These are phyloP conservation scores for Rhizopogon roseolus DNA, from an alignment of 768 basidiomycete genomes.

Conservation along the genomic window DNA sequence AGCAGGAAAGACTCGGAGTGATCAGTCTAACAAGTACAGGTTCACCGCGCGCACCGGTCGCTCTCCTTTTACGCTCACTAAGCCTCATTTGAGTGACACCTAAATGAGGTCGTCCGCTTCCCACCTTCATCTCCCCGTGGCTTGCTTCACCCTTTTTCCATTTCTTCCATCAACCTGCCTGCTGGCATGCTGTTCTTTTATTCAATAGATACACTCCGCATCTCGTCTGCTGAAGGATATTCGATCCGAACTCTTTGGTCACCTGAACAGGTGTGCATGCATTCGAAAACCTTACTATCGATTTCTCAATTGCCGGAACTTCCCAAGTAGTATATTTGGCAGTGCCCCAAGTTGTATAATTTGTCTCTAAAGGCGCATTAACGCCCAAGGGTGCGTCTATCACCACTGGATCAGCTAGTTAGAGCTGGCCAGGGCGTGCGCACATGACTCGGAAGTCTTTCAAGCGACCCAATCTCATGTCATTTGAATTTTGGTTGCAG, in stretches of 20 bases:
- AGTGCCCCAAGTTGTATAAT: background rate
- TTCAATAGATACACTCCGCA: background rate
- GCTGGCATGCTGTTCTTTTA: background rate
- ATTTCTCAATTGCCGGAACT: background rate
- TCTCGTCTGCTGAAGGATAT: background rate
- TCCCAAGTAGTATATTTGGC: no score
- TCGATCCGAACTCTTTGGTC: background rate
- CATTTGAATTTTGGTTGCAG: conserved; percentile 9
- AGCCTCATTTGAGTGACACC: conserved; percentile 7
- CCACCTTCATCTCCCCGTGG: conserved; percentile 13
- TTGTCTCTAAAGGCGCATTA: conserved; percentile 20
- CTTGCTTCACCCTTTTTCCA: background rate
- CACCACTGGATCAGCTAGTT: conserved; percentile 1
- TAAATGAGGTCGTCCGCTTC: conserved; percentile 19
- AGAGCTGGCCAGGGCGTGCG: no score
- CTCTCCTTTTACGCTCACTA: conserved; percentile 18
- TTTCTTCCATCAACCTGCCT: background rate
- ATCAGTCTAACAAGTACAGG: background rate
- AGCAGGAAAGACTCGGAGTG: conserved; percentile 9
- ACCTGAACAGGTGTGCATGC: background rate
- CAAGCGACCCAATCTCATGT: no score
- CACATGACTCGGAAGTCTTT: background rate
- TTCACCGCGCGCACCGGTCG: conserved; percentile 3
- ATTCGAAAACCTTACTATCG: background rate
- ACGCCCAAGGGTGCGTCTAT: conserved; percentile 12